Evolutionary conservation across 208 protist genomes (phyloP), one percentile per base, ranked within the genome.

Genomic region (Crithidia fasciculata): DNA sequence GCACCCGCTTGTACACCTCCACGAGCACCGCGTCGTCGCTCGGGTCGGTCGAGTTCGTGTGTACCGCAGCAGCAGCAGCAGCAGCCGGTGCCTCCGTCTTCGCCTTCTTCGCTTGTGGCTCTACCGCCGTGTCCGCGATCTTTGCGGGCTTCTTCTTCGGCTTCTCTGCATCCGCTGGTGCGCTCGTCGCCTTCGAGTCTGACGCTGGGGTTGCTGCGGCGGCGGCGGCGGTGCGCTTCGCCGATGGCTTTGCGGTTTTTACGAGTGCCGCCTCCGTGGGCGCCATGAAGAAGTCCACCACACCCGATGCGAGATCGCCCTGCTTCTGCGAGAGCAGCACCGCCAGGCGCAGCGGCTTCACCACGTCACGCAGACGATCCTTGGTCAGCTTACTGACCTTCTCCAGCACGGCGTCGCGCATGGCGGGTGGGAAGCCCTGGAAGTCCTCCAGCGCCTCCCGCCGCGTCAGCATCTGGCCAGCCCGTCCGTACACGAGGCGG

Each of bases 11-110:
- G 70, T 91, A 96, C 13, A 96, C 82, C 47, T 83, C 75, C 10
- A 93, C 83, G 13, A 81, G 84, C 57, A 96, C 76, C 15, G 79
- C 80, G 43, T 86, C 91, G n/a, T 91, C 84, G n/a, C 74, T 84
- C 36, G 80, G 76, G 40, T 44, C 63, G 66, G 28, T 28, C 28
- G 28, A 28, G 28, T 28, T 28, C 28, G 28, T 28, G 28, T 28
- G 28, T 28, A 1, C 28, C 28, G 28, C 28, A 28, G 28, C 28
- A 28, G 52, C 70, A 47, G 18, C 37, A 18, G 45, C 63, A 66
- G n/a, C n/a, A 66, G 44, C 41, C 0, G 64, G 49, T 12, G 52
- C 15, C 62, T 68, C 61, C 18, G 18, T 43, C 61, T 74, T 68
- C 18, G 36, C 44, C 68, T 65, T 68, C 58, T 72, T 73, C 19